Conservation (phyloP, 805 yeast species). For the Candida maesae region DNA sequence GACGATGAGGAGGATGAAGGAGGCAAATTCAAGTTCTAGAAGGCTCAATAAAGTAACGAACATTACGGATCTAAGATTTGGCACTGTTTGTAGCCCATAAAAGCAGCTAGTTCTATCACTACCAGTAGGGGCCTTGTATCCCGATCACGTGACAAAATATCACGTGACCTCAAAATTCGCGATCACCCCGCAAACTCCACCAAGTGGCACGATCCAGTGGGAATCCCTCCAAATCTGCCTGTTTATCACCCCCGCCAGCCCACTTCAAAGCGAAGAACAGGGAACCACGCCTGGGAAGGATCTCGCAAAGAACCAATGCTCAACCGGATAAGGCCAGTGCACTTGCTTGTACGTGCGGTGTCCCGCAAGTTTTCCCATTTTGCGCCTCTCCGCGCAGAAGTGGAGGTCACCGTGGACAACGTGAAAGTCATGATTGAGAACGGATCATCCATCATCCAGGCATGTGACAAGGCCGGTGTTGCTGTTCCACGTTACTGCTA, state of each 20-base stretch:
- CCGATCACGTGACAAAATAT: too few relatives aligned
- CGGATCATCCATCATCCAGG: slow-evolving; percentile 85
- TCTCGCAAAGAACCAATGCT: slow-evolving; percentile 21
- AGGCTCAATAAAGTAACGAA: too few relatives aligned
- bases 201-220: not conserved
- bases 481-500: slow-evolving; percentile 86
- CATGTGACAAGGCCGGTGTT: slow-evolving; percentile 88
- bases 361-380: slow-evolving; percentile 33
- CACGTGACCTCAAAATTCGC: too few relatives aligned
- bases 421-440: slow-evolving; percentile 74
- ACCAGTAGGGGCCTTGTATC: too few relatives aligned
- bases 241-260: not conserved
- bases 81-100: too few relatives aligned
- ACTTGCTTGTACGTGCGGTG: slow-evolving; percentile 5
- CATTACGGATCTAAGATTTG: too few relatives aligned
- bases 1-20: slow-evolving; percentile 22
- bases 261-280: too few relatives aligned
- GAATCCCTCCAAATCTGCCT: not conserved
- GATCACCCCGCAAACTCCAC: not conserved
- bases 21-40: slow-evolving; percentile 29
- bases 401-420: slow-evolving; percentile 59
- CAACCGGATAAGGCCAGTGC: too few relatives aligned
- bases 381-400: slow-evolving; percentile 44
- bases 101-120: too few relatives aligned
- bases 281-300: too few relatives aligned